A percentile compares a stretch with the other conserved stretches of the same genome.
Evolutionary conservation across 2,329 filamentous ascomycete species (phyloP).

Genomic region (Emergomyces africanus): DNA sequence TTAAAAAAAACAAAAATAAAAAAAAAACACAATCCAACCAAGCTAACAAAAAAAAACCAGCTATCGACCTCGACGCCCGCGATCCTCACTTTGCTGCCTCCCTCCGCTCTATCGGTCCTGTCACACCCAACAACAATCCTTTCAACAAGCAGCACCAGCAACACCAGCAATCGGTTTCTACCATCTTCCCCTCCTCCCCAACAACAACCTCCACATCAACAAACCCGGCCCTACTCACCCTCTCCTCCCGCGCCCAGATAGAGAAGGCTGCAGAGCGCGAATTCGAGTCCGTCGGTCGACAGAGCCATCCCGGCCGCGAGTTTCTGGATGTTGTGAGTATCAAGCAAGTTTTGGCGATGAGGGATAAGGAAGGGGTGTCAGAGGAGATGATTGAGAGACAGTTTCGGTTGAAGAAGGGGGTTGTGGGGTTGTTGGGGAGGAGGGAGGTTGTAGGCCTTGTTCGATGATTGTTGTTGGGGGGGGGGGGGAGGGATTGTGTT

Average conservation of each 20-base stretch:
- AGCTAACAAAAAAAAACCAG: conserved; percentile 18
- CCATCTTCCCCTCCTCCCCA: conserved; percentile 16
- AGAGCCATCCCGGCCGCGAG: conserved; percentile 27
- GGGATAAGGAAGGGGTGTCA: conserved; percentile 29
- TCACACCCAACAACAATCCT: conserved; percentile 43
- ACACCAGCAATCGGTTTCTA: conserved; percentile 13
- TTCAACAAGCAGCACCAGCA: conserved; percentile 38
- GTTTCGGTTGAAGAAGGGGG: conserved; percentile 32
- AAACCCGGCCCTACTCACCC: conserved; percentile 44
- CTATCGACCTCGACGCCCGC: conserved; percentile 47
- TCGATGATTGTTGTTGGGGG: neutral
- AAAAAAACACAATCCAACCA: neutral
- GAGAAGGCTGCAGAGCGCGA: conserved; percentile 43
- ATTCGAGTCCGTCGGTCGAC: conserved; percentile 35
- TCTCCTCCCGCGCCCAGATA: conserved; percentile 40
- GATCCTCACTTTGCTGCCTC: conserved; percentile 64
- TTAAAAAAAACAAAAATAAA: too few species aligned
- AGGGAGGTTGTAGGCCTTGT: conserved; percentile 22
- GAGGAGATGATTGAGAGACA: conserved; percentile 31
- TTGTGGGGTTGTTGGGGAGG: conserved; percentile 28
- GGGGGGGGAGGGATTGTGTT: too few species aligned
- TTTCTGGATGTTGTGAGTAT: conserved; percentile 40
- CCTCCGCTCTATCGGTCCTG: conserved; percentile 52
- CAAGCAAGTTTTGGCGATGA: conserved; percentile 35
- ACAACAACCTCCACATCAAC: conserved; percentile 21